A percentile compares a stretch with the other conserved stretches of the same genome.
These are phyloP conservation scores for Starmerella bombi DNA, from an alignment of 805 yeast genomes.

Conservation along the genomic window DNA sequence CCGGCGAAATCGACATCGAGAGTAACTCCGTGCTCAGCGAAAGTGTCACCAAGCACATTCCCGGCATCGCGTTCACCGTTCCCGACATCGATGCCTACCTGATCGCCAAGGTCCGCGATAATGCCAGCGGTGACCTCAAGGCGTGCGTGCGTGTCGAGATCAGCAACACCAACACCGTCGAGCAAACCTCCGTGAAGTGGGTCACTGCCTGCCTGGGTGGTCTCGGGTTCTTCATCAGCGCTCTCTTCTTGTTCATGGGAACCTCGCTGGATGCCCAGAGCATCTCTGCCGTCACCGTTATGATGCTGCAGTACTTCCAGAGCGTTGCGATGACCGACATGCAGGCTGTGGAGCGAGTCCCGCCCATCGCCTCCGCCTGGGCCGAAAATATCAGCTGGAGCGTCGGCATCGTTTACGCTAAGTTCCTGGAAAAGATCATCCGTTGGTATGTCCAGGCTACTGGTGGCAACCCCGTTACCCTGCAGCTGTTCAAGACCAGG, in stretches of 20 bases:
- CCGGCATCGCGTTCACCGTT: constrained; percentile 73
- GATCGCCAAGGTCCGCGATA: constrained; percentile 34
- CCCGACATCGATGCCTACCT: constrained; percentile 79
- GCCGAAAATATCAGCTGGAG: constrained; percentile 88
- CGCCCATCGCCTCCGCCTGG: constrained; percentile 91
- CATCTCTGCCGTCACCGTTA: constrained; percentile 72
- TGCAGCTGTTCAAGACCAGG: constrained; percentile 42
- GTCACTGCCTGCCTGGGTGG: constrained; percentile 87
- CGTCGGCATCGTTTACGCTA: constrained; percentile 70
- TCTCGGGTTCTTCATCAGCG: constrained; percentile 70
- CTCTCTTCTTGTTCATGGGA: constrained; percentile 70
- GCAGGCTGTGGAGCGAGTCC: constrained; percentile 74
- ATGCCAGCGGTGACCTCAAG: constrained; percentile 32
- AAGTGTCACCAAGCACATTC: constrained; percentile 44
- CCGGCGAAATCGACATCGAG: constrained; percentile 68
- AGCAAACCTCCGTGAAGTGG: constrained; percentile 78
- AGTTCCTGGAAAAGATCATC: constrained; percentile 74
- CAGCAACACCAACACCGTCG: constrained; percentile 65
- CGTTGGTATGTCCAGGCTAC: constrained; percentile 92
- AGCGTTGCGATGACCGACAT: constrained; percentile 70
- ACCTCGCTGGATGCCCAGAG: constrained; percentile 82
- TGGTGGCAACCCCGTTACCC: constrained; percentile 71
- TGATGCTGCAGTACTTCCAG: constrained; percentile 78
- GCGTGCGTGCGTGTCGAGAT: constrained; percentile 70
- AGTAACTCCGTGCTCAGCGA: constrained; percentile 45